These are phyloP conservation scores for Panaeolus cyanescens DNA, from an alignment of 768 basidiomycete genomes.

Conservation along the genomic window DNA sequence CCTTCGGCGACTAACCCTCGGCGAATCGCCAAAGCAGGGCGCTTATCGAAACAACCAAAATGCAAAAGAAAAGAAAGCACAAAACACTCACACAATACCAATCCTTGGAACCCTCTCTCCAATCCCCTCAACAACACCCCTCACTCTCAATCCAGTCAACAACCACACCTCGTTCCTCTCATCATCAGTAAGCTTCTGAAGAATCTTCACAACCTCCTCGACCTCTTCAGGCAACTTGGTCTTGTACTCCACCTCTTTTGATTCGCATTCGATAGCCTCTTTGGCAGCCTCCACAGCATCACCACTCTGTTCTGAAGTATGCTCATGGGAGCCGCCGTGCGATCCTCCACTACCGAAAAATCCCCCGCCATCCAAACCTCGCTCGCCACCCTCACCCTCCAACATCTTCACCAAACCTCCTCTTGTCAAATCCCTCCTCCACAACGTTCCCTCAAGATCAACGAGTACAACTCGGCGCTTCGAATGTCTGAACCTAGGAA, in stretches of 20 bases:
- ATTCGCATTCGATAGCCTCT: slow-evolving; percentile 26
- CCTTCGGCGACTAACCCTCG: too few species aligned
- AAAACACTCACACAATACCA: slow-evolving; percentile 68
- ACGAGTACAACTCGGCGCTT: slow-evolving; percentile 66
- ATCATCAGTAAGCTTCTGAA: slow-evolving; percentile 64
- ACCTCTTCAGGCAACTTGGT: slow-evolving; percentile 18
- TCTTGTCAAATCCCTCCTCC: slow-evolving; percentile 59
- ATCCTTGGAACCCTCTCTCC: slow-evolving; percentile 62
- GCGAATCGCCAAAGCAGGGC: too few species aligned
- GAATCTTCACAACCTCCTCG: slow-evolving; percentile 44
- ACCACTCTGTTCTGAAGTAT: too few species aligned
- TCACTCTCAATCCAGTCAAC: slow-evolving; percentile 71
- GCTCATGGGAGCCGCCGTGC: too few species aligned
- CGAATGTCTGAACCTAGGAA: slow-evolving; percentile 70
- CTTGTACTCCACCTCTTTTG: not conserved
- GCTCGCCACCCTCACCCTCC: slow-evolving; percentile 22
- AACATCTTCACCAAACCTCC: slow-evolving; percentile 43
- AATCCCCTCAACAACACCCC: slow-evolving; percentile 64
- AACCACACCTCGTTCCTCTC: slow-evolving; percentile 79
- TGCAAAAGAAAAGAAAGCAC: not conserved
- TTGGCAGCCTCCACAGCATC: slow-evolving; percentile 11
- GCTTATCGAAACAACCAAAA: too few species aligned
- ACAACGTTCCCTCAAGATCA: slow-evolving; percentile 83
- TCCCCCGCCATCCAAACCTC: not conserved
- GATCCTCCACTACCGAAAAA: not conserved